Conservation (phyloP, 2,329 filamentous ascomycete species). For the Incumbomyces lentus region DNA sequence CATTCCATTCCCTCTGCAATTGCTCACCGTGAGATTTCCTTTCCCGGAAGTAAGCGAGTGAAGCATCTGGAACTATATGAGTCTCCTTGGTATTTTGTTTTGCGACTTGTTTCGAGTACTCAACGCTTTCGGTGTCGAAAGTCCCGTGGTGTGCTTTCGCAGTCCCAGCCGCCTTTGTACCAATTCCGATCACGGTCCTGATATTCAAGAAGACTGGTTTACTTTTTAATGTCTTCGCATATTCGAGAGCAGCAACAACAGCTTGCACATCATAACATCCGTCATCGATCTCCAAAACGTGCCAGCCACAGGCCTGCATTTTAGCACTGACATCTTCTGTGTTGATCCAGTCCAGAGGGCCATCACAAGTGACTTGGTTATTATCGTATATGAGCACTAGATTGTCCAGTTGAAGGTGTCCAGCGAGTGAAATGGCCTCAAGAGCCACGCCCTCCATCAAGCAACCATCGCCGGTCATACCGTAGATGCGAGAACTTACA, state of each 20-base stretch:
- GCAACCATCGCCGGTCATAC: slow-evolving; percentile 50
- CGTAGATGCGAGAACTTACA: slow-evolving; percentile 42
- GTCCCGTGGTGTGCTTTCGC: slow-evolving; percentile 16
- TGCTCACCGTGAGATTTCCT: slow-evolving; percentile 37
- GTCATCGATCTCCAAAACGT: slow-evolving; percentile 45
- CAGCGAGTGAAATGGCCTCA: slow-evolving; percentile 48
- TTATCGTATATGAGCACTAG: slow-evolving; percentile 51
- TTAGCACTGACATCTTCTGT: slow-evolving; percentile 49
- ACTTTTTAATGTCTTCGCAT: slow-evolving; percentile 33
- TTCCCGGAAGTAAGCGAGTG: slow-evolving; percentile 44
- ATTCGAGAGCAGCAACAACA: slow-evolving; percentile 38
- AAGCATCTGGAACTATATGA: slow-evolving; percentile 37
- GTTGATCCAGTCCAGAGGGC: slow-evolving; percentile 44
- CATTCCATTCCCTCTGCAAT: slow-evolving; percentile 41
- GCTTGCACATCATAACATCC: slow-evolving; percentile 42
- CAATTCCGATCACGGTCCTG: slow-evolving; percentile 46
- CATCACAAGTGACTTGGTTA: slow-evolving; percentile 51
- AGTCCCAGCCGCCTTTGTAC: slow-evolving; percentile 33
- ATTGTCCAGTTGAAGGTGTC: slow-evolving; percentile 47
- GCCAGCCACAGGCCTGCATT: slow-evolving; percentile 47
- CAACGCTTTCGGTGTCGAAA: slow-evolving; percentile 11
- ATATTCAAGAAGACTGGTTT: slow-evolving; percentile 52
- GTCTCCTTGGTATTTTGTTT: slow-evolving; percentile 39
- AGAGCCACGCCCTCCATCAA: slow-evolving; percentile 49
- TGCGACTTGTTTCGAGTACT: not conserved